These are phyloP conservation scores for Neoboletus brunneissimus DNA, from an alignment of 768 basidiomycete species.

Conservation along the genomic window DNA sequence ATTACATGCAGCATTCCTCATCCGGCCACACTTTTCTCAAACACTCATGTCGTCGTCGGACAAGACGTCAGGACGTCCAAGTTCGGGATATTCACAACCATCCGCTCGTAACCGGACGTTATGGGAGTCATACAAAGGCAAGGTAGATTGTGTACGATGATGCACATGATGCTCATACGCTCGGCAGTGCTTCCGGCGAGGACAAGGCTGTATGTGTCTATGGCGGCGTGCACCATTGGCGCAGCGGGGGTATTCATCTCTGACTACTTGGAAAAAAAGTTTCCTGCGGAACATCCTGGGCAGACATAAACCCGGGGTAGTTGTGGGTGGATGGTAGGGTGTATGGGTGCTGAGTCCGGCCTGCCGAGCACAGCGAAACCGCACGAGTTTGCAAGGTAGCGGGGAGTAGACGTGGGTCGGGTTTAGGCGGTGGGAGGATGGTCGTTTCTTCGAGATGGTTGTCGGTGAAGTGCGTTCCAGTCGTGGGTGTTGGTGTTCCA, in stretches of 20 bases:
- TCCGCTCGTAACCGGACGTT: constrained; percentile 25
- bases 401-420: neutral
- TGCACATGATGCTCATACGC: constrained; percentile 10
- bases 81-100: constrained; percentile 1
- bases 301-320: neutral
- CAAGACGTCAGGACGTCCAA: constrained; percentile 2
- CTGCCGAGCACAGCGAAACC: constrained; percentile 7
- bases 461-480: constrained; percentile 17
- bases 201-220: constrained; percentile 51
- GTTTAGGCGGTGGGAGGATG: constrained; percentile 4
- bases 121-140: constrained; percentile 47
- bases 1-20: neutral
- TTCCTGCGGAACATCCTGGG: constrained; percentile 21
- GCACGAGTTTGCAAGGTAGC: neutral
- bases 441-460: constrained; percentile 21
- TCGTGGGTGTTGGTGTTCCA: constrained; percentile 20
- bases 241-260: constrained; percentile 47
- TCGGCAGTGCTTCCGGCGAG: constrained; percentile 49
- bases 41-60: constrained; percentile 17
- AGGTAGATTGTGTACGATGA: constrained; percentile 4
- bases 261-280: constrained; percentile 47
- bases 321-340: neutral
- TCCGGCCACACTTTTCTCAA: neutral
- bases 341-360: constrained; percentile 11
- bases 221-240: constrained; percentile 47